Evolutionary conservation across 2,329 filamentous ascomycete species (phyloP).

Genomic region (Monosporascus sp.): DNA sequence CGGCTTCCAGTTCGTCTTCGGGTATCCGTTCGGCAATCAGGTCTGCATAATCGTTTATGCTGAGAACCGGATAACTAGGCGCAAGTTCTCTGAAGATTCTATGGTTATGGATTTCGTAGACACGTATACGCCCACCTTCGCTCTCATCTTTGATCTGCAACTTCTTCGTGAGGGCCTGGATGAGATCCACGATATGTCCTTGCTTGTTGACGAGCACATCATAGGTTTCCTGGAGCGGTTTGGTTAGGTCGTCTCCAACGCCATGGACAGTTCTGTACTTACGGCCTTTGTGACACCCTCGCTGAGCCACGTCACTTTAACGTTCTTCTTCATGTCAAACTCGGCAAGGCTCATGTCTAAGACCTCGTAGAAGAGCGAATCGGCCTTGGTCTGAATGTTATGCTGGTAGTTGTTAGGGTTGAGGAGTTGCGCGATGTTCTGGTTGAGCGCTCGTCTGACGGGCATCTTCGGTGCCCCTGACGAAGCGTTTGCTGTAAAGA

Average conservation of each 20-base stretch:
- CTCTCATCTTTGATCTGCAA: constrained; percentile 69
- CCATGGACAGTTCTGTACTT: constrained; percentile 23
- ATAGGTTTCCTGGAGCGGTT: constrained; percentile 56
- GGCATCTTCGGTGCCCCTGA: constrained; percentile 72
- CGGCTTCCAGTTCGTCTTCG: constrained; percentile 60
- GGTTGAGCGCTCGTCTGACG: constrained; percentile 66
- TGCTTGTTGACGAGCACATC: constrained; percentile 87
- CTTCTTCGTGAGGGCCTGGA: constrained; percentile 74
- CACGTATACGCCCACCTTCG: constrained; percentile 63
- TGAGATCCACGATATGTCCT: constrained; percentile 72
- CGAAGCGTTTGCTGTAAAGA: constrained; percentile 76
- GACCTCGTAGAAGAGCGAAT: constrained; percentile 86
- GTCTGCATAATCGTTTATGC: constrained; percentile 78
- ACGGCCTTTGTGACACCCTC: constrained; percentile 92
- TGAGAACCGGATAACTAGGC: constrained; percentile 66
- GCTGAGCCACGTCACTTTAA: constrained; percentile 78
- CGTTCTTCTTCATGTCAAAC: constrained; percentile 82
- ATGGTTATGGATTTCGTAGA: constrained; percentile 78
- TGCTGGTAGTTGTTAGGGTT: constrained; percentile 69
- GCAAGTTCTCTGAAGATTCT: constrained; percentile 78
- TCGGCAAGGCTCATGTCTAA: constrained; percentile 92
- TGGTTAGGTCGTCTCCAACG: constrained; percentile 17
- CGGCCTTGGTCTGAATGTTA: constrained; percentile 63
- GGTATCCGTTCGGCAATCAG: constrained; percentile 79
- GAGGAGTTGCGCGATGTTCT: constrained; percentile 75